Base-by-base conservation (phyloP, 1,139 yeast genomes). In the Candida tunisiensis region DNA sequence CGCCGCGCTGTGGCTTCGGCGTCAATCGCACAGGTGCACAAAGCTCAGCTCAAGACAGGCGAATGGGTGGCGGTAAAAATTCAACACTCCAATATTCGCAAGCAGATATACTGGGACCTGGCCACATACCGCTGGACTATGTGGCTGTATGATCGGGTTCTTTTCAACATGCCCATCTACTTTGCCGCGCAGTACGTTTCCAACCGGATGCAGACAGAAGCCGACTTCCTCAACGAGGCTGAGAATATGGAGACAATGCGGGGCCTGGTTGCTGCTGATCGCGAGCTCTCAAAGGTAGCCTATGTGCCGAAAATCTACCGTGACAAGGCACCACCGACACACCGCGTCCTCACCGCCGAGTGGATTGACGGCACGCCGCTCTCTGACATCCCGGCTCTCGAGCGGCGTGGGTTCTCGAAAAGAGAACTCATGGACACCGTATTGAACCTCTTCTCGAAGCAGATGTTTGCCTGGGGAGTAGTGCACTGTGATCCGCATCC, bases 401-500 rank as follows among this genome's bases (percentile, higher is more conserved):
- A 55, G 16, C 50, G 51, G 13, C 40, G 48, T 8, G 59, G 60
- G 1, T 70, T 49, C 40, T 54, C 68, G 39, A 49, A 65, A 13
- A 40, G 52, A 12, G 36, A 45, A 10, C 55, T 71, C 12, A 61
- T 75, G 67, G 49, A 56, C 12, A 65, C 62, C 31, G 65, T 74
- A 36, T 49, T 72, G 24, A 55, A 55, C 18, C 54, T 72, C 10
- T 73, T 73, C 37, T 71, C 79, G 6, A 64, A 66, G 32, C 85
- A 74, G 53, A 72, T 75, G 17, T 78, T 75, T 46, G 57, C 63
- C 23, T 77, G 79, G 66, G 91, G 91, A 6, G 60, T 69, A 33
- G 71, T 78, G 10, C 91, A 78, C 46, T 69, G 83, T 28, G 92
- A 78, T 45, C 80, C 88, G 5, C 92, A 78, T 43, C 91, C 91